A percentile compares a stretch with the other conserved stretches of the same genome.
Conservation (phyloP, 2,329 filamentous ascomycete species). For the Raffaelea ambrosiae region DNA sequence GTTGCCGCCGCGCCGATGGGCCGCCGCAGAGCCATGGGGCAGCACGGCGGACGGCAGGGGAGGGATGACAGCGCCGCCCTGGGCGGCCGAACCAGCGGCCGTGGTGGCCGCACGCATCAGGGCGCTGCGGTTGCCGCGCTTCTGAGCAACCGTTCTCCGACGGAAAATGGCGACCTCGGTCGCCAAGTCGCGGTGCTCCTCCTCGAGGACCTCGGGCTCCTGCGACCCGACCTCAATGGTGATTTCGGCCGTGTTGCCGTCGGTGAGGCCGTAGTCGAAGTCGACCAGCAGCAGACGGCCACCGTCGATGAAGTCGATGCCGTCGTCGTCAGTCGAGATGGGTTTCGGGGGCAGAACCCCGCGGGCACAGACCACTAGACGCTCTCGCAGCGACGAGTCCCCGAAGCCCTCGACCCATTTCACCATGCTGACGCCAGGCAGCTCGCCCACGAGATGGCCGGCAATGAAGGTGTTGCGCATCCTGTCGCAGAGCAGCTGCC, state of each 20-base stretch:
- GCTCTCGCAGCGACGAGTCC: slow-evolving; percentile 39
- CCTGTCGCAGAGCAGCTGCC: slow-evolving; percentile 61
- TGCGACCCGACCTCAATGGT: slow-evolving; percentile 67
- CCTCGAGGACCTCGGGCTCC: slow-evolving; percentile 60
- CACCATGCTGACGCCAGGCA: slow-evolving; percentile 58
- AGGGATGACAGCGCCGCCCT: background rate
- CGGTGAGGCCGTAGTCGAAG: slow-evolving; percentile 54
- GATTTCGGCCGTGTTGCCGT: slow-evolving; percentile 50
- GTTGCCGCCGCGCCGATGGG: slow-evolving; percentile 11
- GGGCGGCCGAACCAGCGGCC: slow-evolving; percentile 15
- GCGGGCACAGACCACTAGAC: slow-evolving; percentile 62
- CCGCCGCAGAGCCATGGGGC: slow-evolving; percentile 16
- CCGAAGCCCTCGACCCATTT: slow-evolving; percentile 60
- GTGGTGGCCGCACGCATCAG: slow-evolving; percentile 42
- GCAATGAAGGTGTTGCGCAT: slow-evolving; percentile 61
- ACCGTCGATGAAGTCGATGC: slow-evolving; percentile 68
- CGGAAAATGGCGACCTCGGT: slow-evolving; percentile 73
- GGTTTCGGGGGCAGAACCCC: slow-evolving; percentile 53
- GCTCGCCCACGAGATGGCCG: slow-evolving; percentile 56
- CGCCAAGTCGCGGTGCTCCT: slow-evolving; percentile 66
- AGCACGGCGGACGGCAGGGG: background rate
- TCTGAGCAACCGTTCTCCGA: slow-evolving; percentile 61
- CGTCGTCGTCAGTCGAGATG: slow-evolving; percentile 56
- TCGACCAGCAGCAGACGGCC: slow-evolving; percentile 66
- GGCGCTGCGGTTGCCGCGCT: slow-evolving; percentile 37